Evolutionary conservation across 192 early-diverging fungal genomes (phyloP), one percentile per base, ranked within the genome.

Genomic region (Backusella tuberculispora): DNA sequence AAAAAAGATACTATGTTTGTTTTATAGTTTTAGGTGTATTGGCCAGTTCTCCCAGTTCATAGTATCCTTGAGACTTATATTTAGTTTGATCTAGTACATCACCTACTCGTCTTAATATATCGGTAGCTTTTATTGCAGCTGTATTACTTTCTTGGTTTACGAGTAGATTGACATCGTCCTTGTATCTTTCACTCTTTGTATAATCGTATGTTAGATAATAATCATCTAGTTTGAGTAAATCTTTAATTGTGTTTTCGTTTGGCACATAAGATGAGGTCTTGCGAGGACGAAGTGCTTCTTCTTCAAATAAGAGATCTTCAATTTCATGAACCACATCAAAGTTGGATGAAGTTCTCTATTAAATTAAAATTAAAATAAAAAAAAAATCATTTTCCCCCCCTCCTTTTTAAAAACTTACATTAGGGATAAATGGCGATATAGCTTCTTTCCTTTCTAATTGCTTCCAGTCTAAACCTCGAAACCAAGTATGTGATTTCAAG

Each of bases 271-370:
- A 67, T 67, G 65, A 85, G 46, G 89, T 88, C 50, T 89, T 90
- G 75, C 90, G 91, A 26, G 90, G 88, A n/a, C 93, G 90, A 46
- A 98, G 88, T 0, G 96, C 96, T 56, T 95, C 95, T 37, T 97
- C 97, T 79, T 99, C 97, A 40, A 99, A 86, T 47, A 99, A 81
- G 40, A 98, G 86, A 75, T 99, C 97, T 73, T 99, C 97, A 21
- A 99, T 81, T 69, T 98, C 97, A 81, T 97, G 91, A n/a, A 94
- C 94, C 26, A 94, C 95, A 86, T 99, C 97, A 82, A 97, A 98
- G 76, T 99, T 99, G 65, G 93, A 89, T 48, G 88, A 81, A 74
- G 96, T 94, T 63, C 87, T 84, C 93, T 95, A 69, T 6, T 19
- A 53, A 53, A 60, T 26, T 9, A 12, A 53, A 26, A 56, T 24